phyloP scores from a whole-genome alignment of 2,329 filamentous ascomycete genomes.

The Monilinia fructicola region DNA sequence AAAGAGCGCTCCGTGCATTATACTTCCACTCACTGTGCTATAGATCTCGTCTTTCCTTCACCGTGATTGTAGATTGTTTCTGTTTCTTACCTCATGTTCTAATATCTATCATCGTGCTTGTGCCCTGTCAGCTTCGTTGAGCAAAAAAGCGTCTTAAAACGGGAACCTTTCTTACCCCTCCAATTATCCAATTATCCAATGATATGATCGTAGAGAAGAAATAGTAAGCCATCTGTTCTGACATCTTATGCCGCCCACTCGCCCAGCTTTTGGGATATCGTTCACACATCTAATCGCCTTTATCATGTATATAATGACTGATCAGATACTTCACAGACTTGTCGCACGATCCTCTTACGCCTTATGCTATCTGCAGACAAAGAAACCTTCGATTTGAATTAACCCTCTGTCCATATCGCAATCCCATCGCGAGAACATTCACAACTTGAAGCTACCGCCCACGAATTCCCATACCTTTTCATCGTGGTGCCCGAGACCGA shows the following conservation, averaged over 20 bases:
- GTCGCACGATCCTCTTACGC: slow-evolving; percentile 29
- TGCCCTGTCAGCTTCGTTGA: slow-evolving; percentile 23
- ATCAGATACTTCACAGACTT: slow-evolving; percentile 30
- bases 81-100: slow-evolving; percentile 23
- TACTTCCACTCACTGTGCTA: slow-evolving; percentile 13
- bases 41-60: slow-evolving; percentile 24
- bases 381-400: slow-evolving; percentile 27
- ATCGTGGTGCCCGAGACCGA: not conserved
- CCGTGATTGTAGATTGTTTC: slow-evolving; percentile 27
- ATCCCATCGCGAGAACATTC: slow-evolving; percentile 2
- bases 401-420: slow-evolving; percentile 12
- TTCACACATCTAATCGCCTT: not conserved
- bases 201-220: slow-evolving; percentile 8
- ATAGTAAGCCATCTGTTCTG: slow-evolving; percentile 20
- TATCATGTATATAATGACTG: slow-evolving; percentile 6
- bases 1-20: slow-evolving; percentile 33
- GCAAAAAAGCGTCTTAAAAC: not conserved
- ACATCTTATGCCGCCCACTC: not conserved
- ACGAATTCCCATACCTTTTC: slow-evolving; percentile 1
- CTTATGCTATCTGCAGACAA: slow-evolving; percentile 32
- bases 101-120: slow-evolving; percentile 11
- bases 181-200: not conserved
- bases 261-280: not conserved
- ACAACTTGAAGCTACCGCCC: not conserved
- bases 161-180: not conserved